phyloP scores from a whole-genome alignment of 495 filamentous ascomycete species.

The Aspergillus nanangensis region DNA sequence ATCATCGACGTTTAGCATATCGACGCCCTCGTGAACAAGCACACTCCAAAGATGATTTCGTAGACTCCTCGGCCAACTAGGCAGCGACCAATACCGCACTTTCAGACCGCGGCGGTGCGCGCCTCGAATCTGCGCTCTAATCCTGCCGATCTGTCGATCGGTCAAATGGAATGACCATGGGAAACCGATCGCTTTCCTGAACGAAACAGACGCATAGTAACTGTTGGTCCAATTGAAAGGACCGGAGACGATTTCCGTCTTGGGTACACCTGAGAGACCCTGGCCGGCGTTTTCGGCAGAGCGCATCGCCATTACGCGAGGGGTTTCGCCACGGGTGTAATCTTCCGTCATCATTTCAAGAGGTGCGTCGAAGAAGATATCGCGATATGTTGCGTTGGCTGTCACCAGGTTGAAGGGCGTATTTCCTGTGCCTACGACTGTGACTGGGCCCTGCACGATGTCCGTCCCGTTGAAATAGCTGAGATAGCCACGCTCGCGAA shows the following conservation, averaged over 20 bases:
- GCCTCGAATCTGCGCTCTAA: constrained; percentile 61
- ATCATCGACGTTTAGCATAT: constrained; percentile 79
- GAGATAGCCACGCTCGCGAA: constrained; percentile 61
- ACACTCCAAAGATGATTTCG: constrained; percentile 72
- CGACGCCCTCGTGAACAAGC: constrained; percentile 66
- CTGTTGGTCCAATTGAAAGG: constrained; percentile 44
- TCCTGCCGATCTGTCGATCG: constrained; percentile 51
- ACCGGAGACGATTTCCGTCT: constrained; percentile 30
- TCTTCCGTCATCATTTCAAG: constrained; percentile 35
- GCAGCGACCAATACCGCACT: constrained; percentile 76
- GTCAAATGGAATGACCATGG: constrained; percentile 38
- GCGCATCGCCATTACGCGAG: background rate
- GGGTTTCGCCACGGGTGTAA: too few species aligned
- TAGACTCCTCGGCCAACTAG: constrained; percentile 68
- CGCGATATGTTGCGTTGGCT: constrained; percentile 41
- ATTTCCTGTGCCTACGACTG: constrained; percentile 76
- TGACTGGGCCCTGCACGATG: constrained; percentile 53
- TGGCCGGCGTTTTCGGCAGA: constrained; percentile 22
- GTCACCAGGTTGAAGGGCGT: constrained; percentile 63
- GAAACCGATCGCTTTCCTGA: constrained; percentile 33
- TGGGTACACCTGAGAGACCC: constrained; percentile 31
- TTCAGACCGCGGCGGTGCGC: constrained; percentile 68
- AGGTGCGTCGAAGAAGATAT: constrained; percentile 63
- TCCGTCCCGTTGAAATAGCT: constrained; percentile 51
- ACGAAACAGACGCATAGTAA: constrained; percentile 42